These are phyloP conservation scores for Psidium guajava DNA, from an alignment of 345 rosid genomes.

Conservation along the genomic window DNA sequence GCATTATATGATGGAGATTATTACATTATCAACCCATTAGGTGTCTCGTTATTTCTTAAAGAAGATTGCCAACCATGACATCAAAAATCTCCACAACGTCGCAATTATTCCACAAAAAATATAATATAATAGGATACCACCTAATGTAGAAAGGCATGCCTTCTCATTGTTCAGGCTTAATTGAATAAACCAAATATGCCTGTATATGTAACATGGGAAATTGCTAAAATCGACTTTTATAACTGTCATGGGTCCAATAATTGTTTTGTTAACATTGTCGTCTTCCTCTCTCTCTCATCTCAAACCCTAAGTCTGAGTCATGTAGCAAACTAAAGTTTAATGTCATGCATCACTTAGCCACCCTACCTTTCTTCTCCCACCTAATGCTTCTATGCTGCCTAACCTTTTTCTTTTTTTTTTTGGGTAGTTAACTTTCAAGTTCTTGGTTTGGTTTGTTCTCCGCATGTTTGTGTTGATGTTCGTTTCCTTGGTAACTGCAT, in stretches of 20 bases:
- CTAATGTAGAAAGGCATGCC: background rate
- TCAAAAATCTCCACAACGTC: background rate
- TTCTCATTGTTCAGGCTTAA: background rate
- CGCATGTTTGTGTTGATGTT: background rate
- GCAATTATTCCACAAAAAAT: background rate
- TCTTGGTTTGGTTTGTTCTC: background rate
- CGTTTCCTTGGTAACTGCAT: background rate
- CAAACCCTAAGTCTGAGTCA: background rate
- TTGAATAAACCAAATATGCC: background rate
- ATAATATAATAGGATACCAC: background rate
- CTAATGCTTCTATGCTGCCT: background rate
- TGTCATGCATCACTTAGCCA: background rate
- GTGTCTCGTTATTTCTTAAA: background rate
- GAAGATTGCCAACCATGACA: background rate
- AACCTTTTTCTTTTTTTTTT: background rate
- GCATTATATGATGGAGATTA: background rate
- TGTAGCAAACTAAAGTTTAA: background rate
- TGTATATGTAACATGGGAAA: background rate
- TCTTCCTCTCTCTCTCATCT: background rate
- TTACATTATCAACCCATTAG: background rate
- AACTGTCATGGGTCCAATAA: background rate
- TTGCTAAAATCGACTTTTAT: background rate
- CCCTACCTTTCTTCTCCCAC: background rate
- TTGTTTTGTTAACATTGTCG: background rate
- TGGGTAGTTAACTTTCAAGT: background rate